A percentile compares a stretch with the other conserved stretches of the same genome.
Conservation (phyloP, 1,284 basidiomycete genomes). For the Serendipita sp. region DNA sequence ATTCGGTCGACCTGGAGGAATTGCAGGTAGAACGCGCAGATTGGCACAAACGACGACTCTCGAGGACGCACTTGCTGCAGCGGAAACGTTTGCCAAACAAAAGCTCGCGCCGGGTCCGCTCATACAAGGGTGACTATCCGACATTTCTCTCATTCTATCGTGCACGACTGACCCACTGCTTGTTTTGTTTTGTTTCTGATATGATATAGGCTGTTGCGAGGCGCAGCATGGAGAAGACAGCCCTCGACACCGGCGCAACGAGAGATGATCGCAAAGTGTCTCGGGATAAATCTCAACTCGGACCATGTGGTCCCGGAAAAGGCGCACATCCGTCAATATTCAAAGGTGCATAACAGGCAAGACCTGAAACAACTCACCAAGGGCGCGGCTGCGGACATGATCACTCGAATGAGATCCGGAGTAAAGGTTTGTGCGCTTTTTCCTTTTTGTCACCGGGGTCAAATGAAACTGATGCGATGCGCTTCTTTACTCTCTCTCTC, state of each 20-base stretch:
- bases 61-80: constrained; percentile 45
- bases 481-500: constrained; percentile 6
- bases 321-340: constrained; percentile 21
- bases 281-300: constrained; percentile 23
- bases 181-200: not conserved
- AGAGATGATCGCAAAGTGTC: constrained; percentile 44
- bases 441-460: not conserved
- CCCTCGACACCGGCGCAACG: constrained; percentile 58
- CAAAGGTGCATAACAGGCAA: constrained; percentile 8
- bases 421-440: constrained; percentile 35
- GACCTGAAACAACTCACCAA: constrained; percentile 38
- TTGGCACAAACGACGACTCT: constrained; percentile 41
- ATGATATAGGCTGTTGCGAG: constrained; percentile 38
- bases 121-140: constrained; percentile 30
- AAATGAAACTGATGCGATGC: constrained; percentile 4
- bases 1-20: constrained; percentile 31
- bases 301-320: constrained; percentile 12
- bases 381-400: constrained; percentile 65
- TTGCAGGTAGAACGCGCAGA: constrained; percentile 28
- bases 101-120: constrained; percentile 38
- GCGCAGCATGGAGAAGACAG: constrained; percentile 58
- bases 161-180: not conserved
- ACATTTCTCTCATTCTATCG: not conserved
- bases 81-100: constrained; percentile 48
- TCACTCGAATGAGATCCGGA: constrained; percentile 64